Percentiles rank a stretch among this genome's conserved stretches.
Conservation (phyloP, 495 filamentous ascomycete genomes). For the Aspergillus sclerotiicarbonarius region DNA sequence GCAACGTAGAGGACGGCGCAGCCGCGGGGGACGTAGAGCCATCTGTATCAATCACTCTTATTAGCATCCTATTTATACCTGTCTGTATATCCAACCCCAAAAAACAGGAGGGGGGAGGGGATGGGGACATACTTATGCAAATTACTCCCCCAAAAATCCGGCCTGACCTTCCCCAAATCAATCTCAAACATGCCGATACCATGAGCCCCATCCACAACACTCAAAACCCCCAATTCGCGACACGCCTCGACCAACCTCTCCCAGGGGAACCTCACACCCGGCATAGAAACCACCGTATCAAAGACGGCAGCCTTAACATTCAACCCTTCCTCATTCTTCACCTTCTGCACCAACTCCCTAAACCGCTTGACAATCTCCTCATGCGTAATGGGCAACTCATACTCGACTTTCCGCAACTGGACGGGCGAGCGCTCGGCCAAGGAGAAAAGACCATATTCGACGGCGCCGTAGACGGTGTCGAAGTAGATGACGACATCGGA, state of each 20-base stretch:
- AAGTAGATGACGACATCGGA: slow-evolving; percentile 68
- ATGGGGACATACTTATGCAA: slow-evolving; percentile 65
- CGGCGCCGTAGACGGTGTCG: slow-evolving; percentile 72
- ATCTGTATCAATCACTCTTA: slow-evolving; percentile 40
- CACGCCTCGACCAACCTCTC: slow-evolving; percentile 63
- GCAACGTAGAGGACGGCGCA: slow-evolving; percentile 81
- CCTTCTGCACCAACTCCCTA: slow-evolving; percentile 40
- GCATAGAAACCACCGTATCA: slow-evolving; percentile 72
- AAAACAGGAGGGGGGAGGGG: neutral
- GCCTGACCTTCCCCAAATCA: slow-evolving; percentile 59
- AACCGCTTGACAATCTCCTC: slow-evolving; percentile 56
- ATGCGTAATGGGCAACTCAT: slow-evolving; percentile 60
- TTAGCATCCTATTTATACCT: neutral
- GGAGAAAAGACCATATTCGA: slow-evolving; percentile 67
- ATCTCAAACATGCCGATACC: slow-evolving; percentile 74
- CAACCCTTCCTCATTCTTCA: slow-evolving; percentile 43
- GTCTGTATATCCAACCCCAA: neutral
- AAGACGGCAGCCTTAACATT: slow-evolving; percentile 65
- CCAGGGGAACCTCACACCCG: slow-evolving; percentile 77
- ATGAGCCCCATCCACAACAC: slow-evolving; percentile 77
- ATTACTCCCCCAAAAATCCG: slow-evolving; percentile 84
- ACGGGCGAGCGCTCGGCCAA: slow-evolving; percentile 57
- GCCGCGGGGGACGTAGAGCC: slow-evolving; percentile 81
- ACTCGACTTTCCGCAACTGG: slow-evolving; percentile 36
- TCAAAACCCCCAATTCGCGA: slow-evolving; percentile 58